Base-by-base conservation (phyloP, 345 rosid genomes). In the Capsella bursapastoris region DNA sequence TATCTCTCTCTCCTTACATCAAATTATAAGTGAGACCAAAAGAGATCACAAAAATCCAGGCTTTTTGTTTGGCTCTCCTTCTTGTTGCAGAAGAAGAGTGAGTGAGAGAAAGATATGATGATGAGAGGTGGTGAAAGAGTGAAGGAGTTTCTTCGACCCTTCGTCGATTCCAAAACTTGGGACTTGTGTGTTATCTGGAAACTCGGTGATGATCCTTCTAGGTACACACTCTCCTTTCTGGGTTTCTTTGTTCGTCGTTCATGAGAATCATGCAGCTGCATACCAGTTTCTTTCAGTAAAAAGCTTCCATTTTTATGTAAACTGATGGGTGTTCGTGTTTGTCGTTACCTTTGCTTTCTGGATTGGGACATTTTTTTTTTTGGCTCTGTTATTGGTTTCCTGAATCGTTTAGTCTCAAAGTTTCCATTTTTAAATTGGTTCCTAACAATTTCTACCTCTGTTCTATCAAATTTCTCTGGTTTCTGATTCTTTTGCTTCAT, bases 151-250 rank as follows among this genome's bases (percentile, higher is more conserved):
- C 96, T 94, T 34, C 85, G 96, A 75, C 96, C 93, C 25, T 76
- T 90, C 18, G 91, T 91, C 14, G 87, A 84, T 53, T 73, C 86
- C 44, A 81, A 71, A 55, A 80, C 62, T 27, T 94, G 98, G 97
- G 98, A 91, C 60, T 90, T 84, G 52, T 86, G 90, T 56, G 87
- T 91, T 75, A 84, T 87, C 51, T 94, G 98, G 97, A 87, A 88
- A 80, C 79, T 91, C 51, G 90, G 89, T 5, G 87, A 88, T 67
- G 95, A 87, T 60, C 92, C 97, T 71, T 90, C 97, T 18, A 84
- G 86, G 97, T 91, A 67, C 43, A 41, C 68, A 31, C 56, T 69
- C 56, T 69, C 48, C 7, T 2, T 12, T 44, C 35, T 15, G 16
- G 25, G 9, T 9, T 56, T 57, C 48, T 22, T 18, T 37, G 29